A percentile compares a stretch with the other conserved stretches of the same genome.
phyloP scores from a whole-genome alignment of 805 yeast genomes.

The Metschnikowia vanudenii region DNA sequence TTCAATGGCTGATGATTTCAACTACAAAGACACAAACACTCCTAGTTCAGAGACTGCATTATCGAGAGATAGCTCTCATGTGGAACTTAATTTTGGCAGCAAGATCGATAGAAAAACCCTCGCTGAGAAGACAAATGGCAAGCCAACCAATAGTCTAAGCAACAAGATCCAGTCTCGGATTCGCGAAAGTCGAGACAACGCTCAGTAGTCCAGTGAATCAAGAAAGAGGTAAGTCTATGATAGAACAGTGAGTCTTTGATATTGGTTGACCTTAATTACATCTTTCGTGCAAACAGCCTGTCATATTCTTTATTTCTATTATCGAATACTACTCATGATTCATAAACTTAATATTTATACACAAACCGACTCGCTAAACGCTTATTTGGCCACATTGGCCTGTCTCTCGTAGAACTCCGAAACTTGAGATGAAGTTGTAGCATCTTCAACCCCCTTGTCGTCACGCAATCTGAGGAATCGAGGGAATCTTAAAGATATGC shows the following conservation, averaged over 20 bases:
- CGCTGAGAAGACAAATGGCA: constrained; percentile 8
- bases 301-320: too few relatives aligned
- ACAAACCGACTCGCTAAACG: not conserved
- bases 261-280: not conserved
- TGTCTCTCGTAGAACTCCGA: constrained; percentile 81
- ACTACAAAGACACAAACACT: constrained; percentile 8
- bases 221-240: not conserved
- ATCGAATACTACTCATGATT: not conserved
- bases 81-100: constrained; percentile 34
- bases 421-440: constrained; percentile 80
- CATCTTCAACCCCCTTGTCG: constrained; percentile 82
- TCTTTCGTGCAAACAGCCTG: too few relatives aligned
- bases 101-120: not conserved
- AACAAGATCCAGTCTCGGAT: constrained; percentile 36
- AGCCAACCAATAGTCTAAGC: constrained; percentile 20
- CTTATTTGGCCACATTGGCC: constrained; percentile 35
- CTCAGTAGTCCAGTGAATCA: not conserved
- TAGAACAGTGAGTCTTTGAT: not conserved
- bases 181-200: constrained; percentile 33
- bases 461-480: constrained; percentile 80
- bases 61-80: constrained; percentile 27
- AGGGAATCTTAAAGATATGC: constrained; percentile 86
- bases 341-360: not conserved
- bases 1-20: constrained; percentile 36
- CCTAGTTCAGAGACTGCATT: constrained; percentile 15